Evolutionary conservation across 148 eudicot species (phyloP), one percentile per base, ranked within the genome.

Genomic region (Cornus suecica): DNA sequence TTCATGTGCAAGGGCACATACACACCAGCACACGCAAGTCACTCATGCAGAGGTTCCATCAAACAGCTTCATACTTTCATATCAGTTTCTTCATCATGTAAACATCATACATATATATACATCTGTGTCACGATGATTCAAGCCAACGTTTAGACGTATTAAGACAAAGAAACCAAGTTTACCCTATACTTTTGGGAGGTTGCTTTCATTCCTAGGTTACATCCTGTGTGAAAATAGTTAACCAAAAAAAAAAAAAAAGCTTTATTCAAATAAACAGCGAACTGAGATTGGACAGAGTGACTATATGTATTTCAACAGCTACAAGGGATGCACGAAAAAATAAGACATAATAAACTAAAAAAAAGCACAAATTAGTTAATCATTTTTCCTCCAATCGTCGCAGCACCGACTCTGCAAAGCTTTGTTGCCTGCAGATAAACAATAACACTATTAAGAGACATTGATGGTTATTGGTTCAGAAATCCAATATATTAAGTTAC

Each of bases 351-450:
- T 30, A 30, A 34, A 13, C n/a, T n/a, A 34, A 63, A 18, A 73
- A 16, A 24, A 23, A 15, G 25, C 0, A 13, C 25, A 31, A 7
- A 58, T 28, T 13, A 26, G 20, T 72, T 69, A 11, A 58, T 76
- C 76, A 88, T 74, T 83, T 82, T 70, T 91, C 89, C 74, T 86
- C 88, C 80, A 82, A 82, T 10, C 91, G 85, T 10, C 82, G 84
- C 78, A 91, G 74, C 77, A 93, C 81, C 23, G 92, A 86, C 34
- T 91, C 90, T 10, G 94, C 94, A 76, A 91, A 93, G 76, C 89
- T 84, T 80, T 93, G 89, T 76, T 93, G 98, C 94, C 97, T 91
- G 92, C 84, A 82, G 45, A 56, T 61, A 42, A 28, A 24, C 69
- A 67, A 62, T 10, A 65, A 42, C 26, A 10, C 25, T 52, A 31